Base-by-base conservation (phyloP, 257 asterid genomes). In the Catharanthus roseus region DNA sequence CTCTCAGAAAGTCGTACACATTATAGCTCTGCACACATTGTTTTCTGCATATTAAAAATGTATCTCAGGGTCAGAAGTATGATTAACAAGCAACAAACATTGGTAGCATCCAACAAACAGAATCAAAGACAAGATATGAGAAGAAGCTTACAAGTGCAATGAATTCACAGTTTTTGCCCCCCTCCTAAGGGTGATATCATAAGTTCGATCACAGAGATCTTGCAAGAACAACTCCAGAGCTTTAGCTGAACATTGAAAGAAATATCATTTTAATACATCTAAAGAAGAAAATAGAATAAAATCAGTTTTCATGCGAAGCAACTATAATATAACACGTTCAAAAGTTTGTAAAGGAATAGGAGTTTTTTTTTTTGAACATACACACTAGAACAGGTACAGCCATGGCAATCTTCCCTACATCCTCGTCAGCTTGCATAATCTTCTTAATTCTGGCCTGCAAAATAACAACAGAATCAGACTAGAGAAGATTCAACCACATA, bases 401-500 rank as follows among this genome's bases (percentile, higher is more conserved):
- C 87, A 82, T 87, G 11, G 98, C 98, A 78, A 92, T 92, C 85
- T 92, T 92, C 69, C 98, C 98, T 58, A 92, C 98, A 83, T 92
- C 98, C 81, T 92, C 98, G 79, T 92, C 98, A 39, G 98, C 95
- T 83, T 92, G 98, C 98, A 90, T 92, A 69, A 92, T 90, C 85
- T 92, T 92, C 73, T 92, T 92, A 31, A 92, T 92, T 70, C 97
- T 92, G 60, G 97, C 91, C 97, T 92, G 73, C 61, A 67, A 33
- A 74, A 28, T 1, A 24, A 26, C 60, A 47, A 24, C 19, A 44
- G 42, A 47, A 47, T 47, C 42, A 47, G 57, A 45, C 15, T 18
- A 47, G 15, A 15, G 67, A 33, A 24, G 62, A 55, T 55, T 24
- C 62, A 55, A 55, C 36, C 62, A 55, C 62, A 55, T 24, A 47